These are phyloP conservation scores for Boletus semigastroideus DNA, from an alignment of 1,284 basidiomycete species.

Conservation along the genomic window DNA sequence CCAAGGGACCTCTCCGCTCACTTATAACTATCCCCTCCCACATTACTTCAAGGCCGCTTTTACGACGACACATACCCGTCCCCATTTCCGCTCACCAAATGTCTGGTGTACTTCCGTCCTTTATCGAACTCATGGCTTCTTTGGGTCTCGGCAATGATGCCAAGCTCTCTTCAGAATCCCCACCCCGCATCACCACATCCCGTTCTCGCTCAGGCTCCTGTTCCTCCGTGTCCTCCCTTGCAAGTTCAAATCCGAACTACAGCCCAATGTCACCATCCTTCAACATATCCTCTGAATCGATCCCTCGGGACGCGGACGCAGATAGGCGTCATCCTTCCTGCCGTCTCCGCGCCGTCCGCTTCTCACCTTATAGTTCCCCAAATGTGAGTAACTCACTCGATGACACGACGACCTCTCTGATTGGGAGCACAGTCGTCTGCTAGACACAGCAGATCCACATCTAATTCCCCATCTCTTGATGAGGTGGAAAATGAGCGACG, in stretches of 20 bases:
- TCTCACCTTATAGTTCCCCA: conserved; percentile 61
- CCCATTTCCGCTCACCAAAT: conserved; percentile 38
- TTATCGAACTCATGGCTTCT: conserved; percentile 80
- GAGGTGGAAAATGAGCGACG: conserved; percentile 27
- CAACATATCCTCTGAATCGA: conserved; percentile 43
- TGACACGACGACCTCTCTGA: conserved; percentile 5
- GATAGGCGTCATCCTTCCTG: conserved; percentile 31
- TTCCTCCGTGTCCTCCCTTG: conserved; percentile 31
- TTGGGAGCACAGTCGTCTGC: conserved; percentile 18
- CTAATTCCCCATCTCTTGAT: conserved; percentile 18
- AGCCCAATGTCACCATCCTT: conserved; percentile 37
- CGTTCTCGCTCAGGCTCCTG: conserved; percentile 36
- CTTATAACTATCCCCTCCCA: conserved; percentile 30
- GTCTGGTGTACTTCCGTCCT: conserved; percentile 70
- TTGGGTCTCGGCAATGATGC: conserved; percentile 59
- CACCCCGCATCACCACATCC: conserved; percentile 17
- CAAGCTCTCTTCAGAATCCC: conserved; percentile 27
- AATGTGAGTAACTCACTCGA: conserved; percentile 43
- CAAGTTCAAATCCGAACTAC: conserved; percentile 25
- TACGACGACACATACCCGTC: conserved; percentile 24
- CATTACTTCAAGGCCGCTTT: conserved; percentile 37
- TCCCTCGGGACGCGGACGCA: conserved; percentile 40
- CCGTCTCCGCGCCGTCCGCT: conserved; percentile 49
- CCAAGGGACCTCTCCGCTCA: conserved; percentile 25
- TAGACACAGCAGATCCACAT: conserved; percentile 25